phyloP scores from a whole-genome alignment of 1,284 basidiomycete genomes.

The Boletus semigastroideus region DNA sequence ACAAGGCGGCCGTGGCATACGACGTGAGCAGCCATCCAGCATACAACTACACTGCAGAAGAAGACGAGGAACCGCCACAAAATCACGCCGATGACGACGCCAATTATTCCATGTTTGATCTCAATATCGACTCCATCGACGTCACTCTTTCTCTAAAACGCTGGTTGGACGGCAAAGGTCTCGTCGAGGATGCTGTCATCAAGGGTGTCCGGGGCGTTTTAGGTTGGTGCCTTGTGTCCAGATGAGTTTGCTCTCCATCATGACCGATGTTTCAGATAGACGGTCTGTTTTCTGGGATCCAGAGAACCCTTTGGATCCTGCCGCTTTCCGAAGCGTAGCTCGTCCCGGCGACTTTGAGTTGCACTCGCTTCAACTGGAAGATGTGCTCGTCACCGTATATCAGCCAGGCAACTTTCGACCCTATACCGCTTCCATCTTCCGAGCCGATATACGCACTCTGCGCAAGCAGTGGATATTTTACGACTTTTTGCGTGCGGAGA shows the following conservation, averaged over 20 bases:
- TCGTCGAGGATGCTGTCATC: slow-evolving; percentile 88
- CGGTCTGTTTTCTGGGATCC: slow-evolving; percentile 89
- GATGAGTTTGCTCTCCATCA: neutral
- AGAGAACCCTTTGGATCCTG: slow-evolving; percentile 74
- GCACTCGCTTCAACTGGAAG: slow-evolving; percentile 86
- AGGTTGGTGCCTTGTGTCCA: slow-evolving; percentile 48
- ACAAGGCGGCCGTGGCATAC: slow-evolving; percentile 64
- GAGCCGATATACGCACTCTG: slow-evolving; percentile 83
- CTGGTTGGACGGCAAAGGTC: slow-evolving; percentile 96
- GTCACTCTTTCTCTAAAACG: slow-evolving; percentile 91
- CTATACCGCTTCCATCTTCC: slow-evolving; percentile 94
- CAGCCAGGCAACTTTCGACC: slow-evolving; percentile 93
- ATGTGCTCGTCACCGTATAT: slow-evolving; percentile 92
- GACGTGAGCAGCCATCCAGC: slow-evolving; percentile 75
- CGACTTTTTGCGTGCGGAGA: slow-evolving; percentile 88
- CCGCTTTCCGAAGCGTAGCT: slow-evolving; percentile 73
- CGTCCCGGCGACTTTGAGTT: slow-evolving; percentile 90
- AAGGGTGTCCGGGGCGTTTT: slow-evolving; percentile 94
- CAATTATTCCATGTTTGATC: slow-evolving; percentile 87
- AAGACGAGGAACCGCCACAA: slow-evolving; percentile 33
- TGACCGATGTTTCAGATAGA: slow-evolving; percentile 59
- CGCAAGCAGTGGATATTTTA: slow-evolving; percentile 96
- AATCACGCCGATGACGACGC: slow-evolving; percentile 47
- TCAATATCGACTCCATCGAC: slow-evolving; percentile 93
- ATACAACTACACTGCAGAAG: slow-evolving; percentile 61